Conservation (phyloP, 2,329 filamentous ascomycete species). For the Basipetospora chlamydospora region DNA sequence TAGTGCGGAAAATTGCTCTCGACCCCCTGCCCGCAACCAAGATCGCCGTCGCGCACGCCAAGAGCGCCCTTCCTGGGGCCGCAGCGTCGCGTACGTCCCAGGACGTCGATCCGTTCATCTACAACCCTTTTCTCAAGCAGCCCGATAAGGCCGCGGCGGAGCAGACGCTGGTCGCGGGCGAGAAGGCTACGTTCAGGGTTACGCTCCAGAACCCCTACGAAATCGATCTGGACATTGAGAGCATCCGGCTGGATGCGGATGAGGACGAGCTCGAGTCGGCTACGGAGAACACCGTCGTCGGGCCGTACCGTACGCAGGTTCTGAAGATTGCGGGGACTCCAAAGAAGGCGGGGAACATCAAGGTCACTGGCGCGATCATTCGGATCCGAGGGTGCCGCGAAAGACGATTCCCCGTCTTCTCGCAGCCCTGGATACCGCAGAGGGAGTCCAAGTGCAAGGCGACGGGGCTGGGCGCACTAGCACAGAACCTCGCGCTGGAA, state of each 20-base stretch:
- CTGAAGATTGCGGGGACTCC: slow-evolving; percentile 58
- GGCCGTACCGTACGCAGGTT: slow-evolving; percentile 71
- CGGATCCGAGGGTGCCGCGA: slow-evolving; percentile 71
- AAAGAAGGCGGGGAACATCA: slow-evolving; percentile 50
- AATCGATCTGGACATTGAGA: slow-evolving; percentile 80
- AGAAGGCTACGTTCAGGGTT: slow-evolving; percentile 63
- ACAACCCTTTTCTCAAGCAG: slow-evolving; percentile 77
- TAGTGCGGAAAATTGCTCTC: slow-evolving; percentile 64
- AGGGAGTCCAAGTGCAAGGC: slow-evolving; percentile 61
- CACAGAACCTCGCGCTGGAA: slow-evolving; percentile 25
- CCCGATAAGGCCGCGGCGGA: slow-evolving; percentile 45
- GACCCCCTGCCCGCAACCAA: slow-evolving; percentile 45
- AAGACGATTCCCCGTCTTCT: slow-evolving; percentile 72
- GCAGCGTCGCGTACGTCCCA: slow-evolving; percentile 37
- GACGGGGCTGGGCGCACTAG: slow-evolving; percentile 49
- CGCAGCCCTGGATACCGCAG: slow-evolving; percentile 58
- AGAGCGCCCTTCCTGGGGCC: slow-evolving; percentile 36
- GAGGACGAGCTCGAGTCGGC: slow-evolving; percentile 58
- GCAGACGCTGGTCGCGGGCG: slow-evolving; percentile 61
- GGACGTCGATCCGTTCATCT: slow-evolving; percentile 74
- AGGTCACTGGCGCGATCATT: slow-evolving; percentile 63
- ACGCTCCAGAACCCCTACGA: slow-evolving; percentile 91
- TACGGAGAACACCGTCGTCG: slow-evolving; percentile 52
- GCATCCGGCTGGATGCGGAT: slow-evolving; percentile 57
- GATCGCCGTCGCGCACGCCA: slow-evolving; percentile 51